Base-by-base conservation (phyloP, 2,329 filamentous ascomycete genomes). In the Aspergillus phoenicis region DNA sequence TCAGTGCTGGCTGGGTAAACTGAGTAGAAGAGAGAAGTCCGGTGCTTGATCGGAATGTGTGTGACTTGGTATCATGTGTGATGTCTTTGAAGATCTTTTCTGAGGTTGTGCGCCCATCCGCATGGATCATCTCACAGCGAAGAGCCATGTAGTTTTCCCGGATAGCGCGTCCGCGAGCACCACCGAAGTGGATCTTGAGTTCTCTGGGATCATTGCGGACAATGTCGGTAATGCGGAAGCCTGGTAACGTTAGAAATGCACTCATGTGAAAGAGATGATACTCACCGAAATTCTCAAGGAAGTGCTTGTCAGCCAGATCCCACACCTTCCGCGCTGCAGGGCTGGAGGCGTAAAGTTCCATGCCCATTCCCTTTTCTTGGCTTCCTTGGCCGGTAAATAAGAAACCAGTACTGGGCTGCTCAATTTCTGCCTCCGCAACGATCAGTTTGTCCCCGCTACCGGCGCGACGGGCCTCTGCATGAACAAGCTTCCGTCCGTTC, bases 1-100 rank as follows among this genome's bases (percentile, higher is more conserved):
- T 97, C 69, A 98, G 82, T 51, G 94, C 94, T 33, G 94, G 94
- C 79, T 98, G 94, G 0, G 94, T 97, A 82, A 98, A 98, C 75
- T 97, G 94, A 3, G 94, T 97, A 2, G 93, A 93, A 30, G 93
- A 97, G 33, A 98, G 85, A 57, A 98, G 85, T 71, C 94, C 94
- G 5, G 90, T 93, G 2, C 93, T 93, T 13, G 93, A 97, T 62
- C 89, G 86, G 84, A 97, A 98, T 1, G 94, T 97, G 84, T 97
- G 97, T 0, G 90, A 97, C 10, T 89, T 90, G 2, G 93, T 97
- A 73, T 85, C 88, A 80, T 97, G 92, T 69, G 89, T 85, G 71
- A 97, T 93, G 71, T 95, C 92, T 83, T 97, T 97, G 85, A 98
- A 97, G 74, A 97, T 97, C 80, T 92, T 94, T 83, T 97, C 93